Evolutionary conservation across 306 rosid genomes (phyloP), one percentile per base, ranked within the genome.

Genomic region (apple (Malus domestica)): DNA sequence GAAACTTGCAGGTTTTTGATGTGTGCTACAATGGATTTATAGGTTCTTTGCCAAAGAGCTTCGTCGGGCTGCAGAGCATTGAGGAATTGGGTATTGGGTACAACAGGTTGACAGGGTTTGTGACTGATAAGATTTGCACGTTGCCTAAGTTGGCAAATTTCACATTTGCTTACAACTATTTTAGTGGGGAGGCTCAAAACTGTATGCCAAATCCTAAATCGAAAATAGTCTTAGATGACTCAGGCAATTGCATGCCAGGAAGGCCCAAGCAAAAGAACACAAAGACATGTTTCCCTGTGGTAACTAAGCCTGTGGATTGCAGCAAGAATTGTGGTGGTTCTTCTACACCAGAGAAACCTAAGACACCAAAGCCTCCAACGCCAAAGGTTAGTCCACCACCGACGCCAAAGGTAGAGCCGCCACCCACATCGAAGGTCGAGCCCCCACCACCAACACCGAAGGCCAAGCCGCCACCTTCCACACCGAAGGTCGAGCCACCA

Each of bases 221-320:
- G 2, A 0, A 10, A 2, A 52, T 67, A 18, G 20, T 10, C 0
- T 74, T 83, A 20, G 80, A 88, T 38, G 94, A 90, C 44, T 33
- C 18, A 0, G 32, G 57, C 0, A 93, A 91, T 15, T 93, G 96
- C 71, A 68, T 91, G 30, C 23, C 90, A 0, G 89, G 90, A 6
- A 80, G 79, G 51, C 84, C 89, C 0, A 73, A 80, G 19, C 97
- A 93, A 7, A 91, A 82, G 84, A 33, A 83, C 1, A 44, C 78
- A 0, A 84, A 80, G 25, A 9, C 72, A 4, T 93, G 97, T 54
- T 59, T 76, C 10, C 68, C 87, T 0, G 82, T 86, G 33, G 57
- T 89, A 25, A 81, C 85, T 11, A 84, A 71, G 55, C 83, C 74
- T 1, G 83, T 91, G 55, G 91, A 93, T 27, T 93, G 98, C 67